Conservation (phyloP, 164 flowering plant species). For the Cinnamomum micranthum region DNA sequence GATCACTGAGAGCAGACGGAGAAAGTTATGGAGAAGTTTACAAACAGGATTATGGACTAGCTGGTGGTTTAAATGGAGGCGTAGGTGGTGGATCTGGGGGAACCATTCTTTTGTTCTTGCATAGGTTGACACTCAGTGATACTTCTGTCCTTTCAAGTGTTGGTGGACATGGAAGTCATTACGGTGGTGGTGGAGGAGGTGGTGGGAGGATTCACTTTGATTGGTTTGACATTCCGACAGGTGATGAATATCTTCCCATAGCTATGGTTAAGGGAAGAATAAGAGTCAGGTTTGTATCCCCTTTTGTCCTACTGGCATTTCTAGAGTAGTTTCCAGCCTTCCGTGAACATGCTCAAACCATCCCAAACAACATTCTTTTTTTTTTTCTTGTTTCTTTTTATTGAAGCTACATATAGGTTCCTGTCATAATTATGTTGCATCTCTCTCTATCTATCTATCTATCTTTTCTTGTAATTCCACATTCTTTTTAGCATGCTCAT, state of each 20-base stretch:
- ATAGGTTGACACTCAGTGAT: slow-evolving; percentile 41
- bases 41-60: slow-evolving; percentile 15
- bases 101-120: slow-evolving; percentile 78
- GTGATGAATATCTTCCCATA: slow-evolving; percentile 72
- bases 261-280: slow-evolving; percentile 64
- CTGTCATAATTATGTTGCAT: too few relatives aligned
- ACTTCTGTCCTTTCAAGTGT: slow-evolving; percentile 55
- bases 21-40: slow-evolving; percentile 49
- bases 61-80: slow-evolving; percentile 28
- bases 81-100: slow-evolving; percentile 99
- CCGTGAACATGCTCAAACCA: too few relatives aligned
- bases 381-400: too few relatives aligned
- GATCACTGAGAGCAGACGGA: slow-evolving; percentile 83
- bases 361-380: too few relatives aligned
- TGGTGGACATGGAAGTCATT: slow-evolving; percentile 78
- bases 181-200: slow-evolving; percentile 89
- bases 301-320: not conserved
- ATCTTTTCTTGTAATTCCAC: too few relatives aligned
- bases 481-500: too few relatives aligned
- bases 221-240: slow-evolving; percentile 77
- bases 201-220: slow-evolving; percentile 95
- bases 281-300: slow-evolving; percentile 40
- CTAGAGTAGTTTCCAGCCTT: too few relatives aligned
- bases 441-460: too few relatives aligned
- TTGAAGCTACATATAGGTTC: too few relatives aligned